These are phyloP conservation scores for Daedaleopsis sinensis DNA, from an alignment of 768 basidiomycete species.

Conservation along the genomic window DNA sequence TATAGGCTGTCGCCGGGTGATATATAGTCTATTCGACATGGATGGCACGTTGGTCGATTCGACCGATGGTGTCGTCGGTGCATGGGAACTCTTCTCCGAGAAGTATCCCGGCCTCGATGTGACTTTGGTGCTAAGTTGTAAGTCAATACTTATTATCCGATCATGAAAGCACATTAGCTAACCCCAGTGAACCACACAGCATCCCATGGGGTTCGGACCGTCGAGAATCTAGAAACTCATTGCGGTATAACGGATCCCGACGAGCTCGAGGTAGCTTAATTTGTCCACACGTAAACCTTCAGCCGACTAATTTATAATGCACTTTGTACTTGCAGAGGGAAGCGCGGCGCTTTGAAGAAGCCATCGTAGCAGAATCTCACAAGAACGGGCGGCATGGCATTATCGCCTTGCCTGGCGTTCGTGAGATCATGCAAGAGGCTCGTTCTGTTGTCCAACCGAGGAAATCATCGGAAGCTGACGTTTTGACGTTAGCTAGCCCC, in stretches of 20 bases:
- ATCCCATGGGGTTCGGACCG: constrained; percentile 82
- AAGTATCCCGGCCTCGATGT: constrained; percentile 70
- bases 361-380: constrained; percentile 66
- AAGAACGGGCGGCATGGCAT: constrained; percentile 62
- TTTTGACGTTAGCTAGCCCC: constrained; percentile 17
- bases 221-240: constrained; percentile 75
- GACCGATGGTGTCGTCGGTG: constrained; percentile 78
- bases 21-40: constrained; percentile 74
- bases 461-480: background rate
- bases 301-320: background rate
- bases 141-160: constrained; percentile 32
- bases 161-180: background rate
- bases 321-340: constrained; percentile 55
- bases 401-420: constrained; percentile 74
- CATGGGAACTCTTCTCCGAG: constrained; percentile 78
- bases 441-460: background rate
- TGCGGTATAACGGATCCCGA: constrained; percentile 70
- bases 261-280: constrained; percentile 62
- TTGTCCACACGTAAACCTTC: background rate
- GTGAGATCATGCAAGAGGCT: constrained; percentile 59
- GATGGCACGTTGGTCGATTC: constrained; percentile 85
- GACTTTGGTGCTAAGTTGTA: constrained; percentile 62
- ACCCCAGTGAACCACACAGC: constrained; percentile 39
- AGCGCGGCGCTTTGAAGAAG: constrained; percentile 77
- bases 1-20: too few relatives aligned